Conservation (phyloP, 768 basidiomycete genomes). For the Trametes cinnabarina region DNA sequence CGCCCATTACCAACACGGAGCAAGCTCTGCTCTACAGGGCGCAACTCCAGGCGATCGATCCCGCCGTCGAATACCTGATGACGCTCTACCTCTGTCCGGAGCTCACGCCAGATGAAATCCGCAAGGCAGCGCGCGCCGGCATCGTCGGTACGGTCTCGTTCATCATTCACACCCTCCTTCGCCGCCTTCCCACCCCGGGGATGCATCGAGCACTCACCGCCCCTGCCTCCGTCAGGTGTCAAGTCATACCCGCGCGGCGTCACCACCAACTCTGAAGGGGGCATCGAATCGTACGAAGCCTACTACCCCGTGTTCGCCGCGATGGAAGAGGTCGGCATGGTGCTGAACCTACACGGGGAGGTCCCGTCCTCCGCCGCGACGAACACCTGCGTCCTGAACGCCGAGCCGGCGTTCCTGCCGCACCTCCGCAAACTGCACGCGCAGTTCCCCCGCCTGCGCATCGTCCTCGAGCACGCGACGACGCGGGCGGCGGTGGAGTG, state of each 20-base stretch:
- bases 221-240: slow-evolving; percentile 49
- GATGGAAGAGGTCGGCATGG: slow-evolving; percentile 93
- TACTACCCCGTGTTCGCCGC: slow-evolving; percentile 93
- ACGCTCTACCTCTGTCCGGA: slow-evolving; percentile 92
- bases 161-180: neutral
- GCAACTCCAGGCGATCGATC: slow-evolving; percentile 70
- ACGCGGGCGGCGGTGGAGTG: slow-evolving; percentile 87
- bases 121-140: slow-evolving; percentile 82
- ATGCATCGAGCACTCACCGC: too few relatives aligned
- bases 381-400: slow-evolving; percentile 93
- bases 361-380: slow-evolving; percentile 78
- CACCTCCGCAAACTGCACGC: slow-evolving; percentile 80
- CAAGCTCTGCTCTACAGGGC: slow-evolving; percentile 80
- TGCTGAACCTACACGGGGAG: slow-evolving; percentile 96
- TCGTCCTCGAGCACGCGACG: slow-evolving; percentile 96
- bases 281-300: slow-evolving; percentile 91
- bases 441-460: slow-evolving; percentile 85
- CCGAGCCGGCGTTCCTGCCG: slow-evolving; percentile 85
- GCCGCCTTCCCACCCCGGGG: too few relatives aligned
- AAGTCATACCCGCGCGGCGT: slow-evolving; percentile 98
- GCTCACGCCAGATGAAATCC: slow-evolving; percentile 86
- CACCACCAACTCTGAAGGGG: slow-evolving; percentile 94
- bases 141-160: slow-evolving; percentile 49
- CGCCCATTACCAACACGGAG: slow-evolving; percentile 81
- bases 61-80: slow-evolving; percentile 86